Evolutionary conservation across 768 basidiomycete species (phyloP), one percentile per base, ranked within the genome.

Genomic region (Boletus patriciae): DNA sequence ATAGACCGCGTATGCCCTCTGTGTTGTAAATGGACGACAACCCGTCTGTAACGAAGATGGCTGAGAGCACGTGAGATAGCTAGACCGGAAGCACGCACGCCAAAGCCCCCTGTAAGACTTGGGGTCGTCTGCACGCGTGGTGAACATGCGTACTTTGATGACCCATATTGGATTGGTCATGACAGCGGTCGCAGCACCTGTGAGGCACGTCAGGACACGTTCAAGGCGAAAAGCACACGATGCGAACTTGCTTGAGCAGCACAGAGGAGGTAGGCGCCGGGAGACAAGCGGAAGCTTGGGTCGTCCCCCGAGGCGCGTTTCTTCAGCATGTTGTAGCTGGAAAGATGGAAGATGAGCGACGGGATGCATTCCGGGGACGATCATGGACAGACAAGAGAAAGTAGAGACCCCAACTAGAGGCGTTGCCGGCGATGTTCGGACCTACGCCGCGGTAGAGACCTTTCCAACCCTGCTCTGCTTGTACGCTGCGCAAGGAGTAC

Each of bases 121-220:
- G 10, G 89, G 84, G 41, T 87, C 83, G 53, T 82, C 79, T 29
- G 81, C 71, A 11, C 75, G 76, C 1, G 94, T 88, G 1, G 94
- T 93, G 69, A 97, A 99, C 86, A 98, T 94, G 57, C 97, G 85
- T 10, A 97, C 95, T 76, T 96, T 91, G 53, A 98, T 90, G 15
- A 98, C 90, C 96, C 96, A 98, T 63, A 98, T 85, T 0, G 96
- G 97, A 72, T 99, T 98, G 8, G 96, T 99, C 69, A 97, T 81
- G 66, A 98, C 77, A 1, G 97, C 94, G 4, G 95, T 97, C 18
- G 85, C 86, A 13, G 95, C 91, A 76, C 96, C 96, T 98, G 38
- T 54, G 18, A 53, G 31, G 37, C 50, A 41, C 38, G 54, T 61
- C 51, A 71, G 52, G 53, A 58, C 45, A 56, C 34, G 51, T 25